Percentiles rank a stretch among this genome's conserved stretches.
Evolutionary conservation across 129 eudicot genomes (phyloP).

Genomic region (Escallonia herrerae): DNA sequence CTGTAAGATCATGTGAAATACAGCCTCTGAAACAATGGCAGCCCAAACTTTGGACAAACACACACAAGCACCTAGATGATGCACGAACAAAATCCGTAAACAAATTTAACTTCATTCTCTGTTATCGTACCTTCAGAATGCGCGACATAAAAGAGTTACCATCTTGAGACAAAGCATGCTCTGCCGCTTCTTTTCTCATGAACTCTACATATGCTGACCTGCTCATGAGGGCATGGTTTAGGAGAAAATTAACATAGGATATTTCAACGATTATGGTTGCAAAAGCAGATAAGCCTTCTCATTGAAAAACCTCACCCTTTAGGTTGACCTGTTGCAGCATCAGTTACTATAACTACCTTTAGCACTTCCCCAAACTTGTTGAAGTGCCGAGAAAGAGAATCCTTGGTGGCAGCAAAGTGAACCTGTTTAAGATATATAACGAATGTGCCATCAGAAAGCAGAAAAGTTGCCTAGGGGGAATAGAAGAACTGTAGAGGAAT

Average conservation of each 20-base stretch:
- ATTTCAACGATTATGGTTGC: not conserved
- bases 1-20: too few relatives aligned
- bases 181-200: slow-evolving; percentile 74
- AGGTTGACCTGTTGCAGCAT: slow-evolving; percentile 76
- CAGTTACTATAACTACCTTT: slow-evolving; percentile 69
- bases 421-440: slow-evolving; percentile 40
- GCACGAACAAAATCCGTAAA: not conserved
- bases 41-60: too few relatives aligned
- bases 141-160: slow-evolving; percentile 94
- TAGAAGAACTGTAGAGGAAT: too few relatives aligned
- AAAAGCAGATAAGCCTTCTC: not conserved
- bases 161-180: slow-evolving; percentile 73
- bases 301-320: slow-evolving; percentile 49
- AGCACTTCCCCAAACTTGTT: slow-evolving; percentile 91
- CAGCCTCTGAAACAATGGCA: too few relatives aligned
- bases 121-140: slow-evolving; percentile 64
- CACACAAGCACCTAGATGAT: too few relatives aligned
- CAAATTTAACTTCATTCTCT: not conserved
- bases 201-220: slow-evolving; percentile 97
- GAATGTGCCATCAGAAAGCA: slow-evolving; percentile 12
- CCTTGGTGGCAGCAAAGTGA: slow-evolving; percentile 96
- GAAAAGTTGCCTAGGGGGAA: too few relatives aligned
- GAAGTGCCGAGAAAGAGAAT: slow-evolving; percentile 78
- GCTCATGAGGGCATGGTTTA: slow-evolving; percentile 17
- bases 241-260: slow-evolving; percentile 1